Base-by-base conservation (phyloP, 352 stramenopile species). In the Pythium coloratum region DNA sequence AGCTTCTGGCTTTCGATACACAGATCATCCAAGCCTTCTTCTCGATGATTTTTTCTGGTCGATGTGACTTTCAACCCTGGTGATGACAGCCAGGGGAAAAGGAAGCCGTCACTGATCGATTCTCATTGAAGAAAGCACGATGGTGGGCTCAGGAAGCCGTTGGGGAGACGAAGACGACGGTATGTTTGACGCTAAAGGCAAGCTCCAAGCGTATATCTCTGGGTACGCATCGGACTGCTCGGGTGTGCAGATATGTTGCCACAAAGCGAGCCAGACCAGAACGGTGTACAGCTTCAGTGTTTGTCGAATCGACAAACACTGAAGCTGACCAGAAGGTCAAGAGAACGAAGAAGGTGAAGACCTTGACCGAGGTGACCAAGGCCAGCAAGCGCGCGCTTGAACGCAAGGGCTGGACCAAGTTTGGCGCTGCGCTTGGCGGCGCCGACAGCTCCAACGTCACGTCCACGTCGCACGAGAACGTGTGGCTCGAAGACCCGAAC, bases 271-370 rank as follows among this genome's bases (percentile, higher is more conserved):
- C 82, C 86, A 44, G 89, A 96, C 71, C 69, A 78, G 57, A 84
- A 92, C 53, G 89, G 89, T 33, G 83, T 96, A 91, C 88, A 24
- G 20, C 20, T 24, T 24, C 20, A 24, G 20, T 24, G 72, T 81
- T 96, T 55, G 77, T 96, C n/a, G 86, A 94, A 71, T 96, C 85
- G 86, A 96, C 95, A 77, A 74, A 90, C 68, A 94, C 96, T 68
- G 89, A 96, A 26, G 78, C 84, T n/a, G 82, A 84, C n/a, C 88
- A 95, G 61, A 96, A 94, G 75, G 88, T 96, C 53, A 96, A 94
- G 75, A 93, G 92, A 62, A 77, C 95, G 14, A 91, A 96, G 76
- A 95, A 91, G 69, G 81, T 96, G 30, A 24, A 24, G 20, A 24
- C 20, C 20, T 24, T 24, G 20, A 91, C 85, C 2, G 82, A 92